Percentiles rank a stretch among this genome's conserved stretches.
Evolutionary conservation across 2,329 filamentous ascomycete genomes (phyloP).

Genomic region (Arthrobotrys entomopaga): DNA sequence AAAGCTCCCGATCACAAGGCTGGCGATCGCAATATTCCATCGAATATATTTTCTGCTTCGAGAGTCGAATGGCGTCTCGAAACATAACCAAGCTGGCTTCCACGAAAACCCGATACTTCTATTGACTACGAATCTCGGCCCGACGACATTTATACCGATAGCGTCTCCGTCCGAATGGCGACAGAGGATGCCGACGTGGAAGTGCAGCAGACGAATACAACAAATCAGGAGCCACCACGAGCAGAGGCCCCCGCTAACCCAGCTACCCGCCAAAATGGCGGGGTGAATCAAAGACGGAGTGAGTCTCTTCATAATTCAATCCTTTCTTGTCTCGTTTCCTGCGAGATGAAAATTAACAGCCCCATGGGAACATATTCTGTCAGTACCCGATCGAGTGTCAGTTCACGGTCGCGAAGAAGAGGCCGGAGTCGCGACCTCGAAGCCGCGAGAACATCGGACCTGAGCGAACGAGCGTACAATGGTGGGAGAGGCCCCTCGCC

Average conservation of each 20-base stretch:
- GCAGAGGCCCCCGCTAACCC: conserved; percentile 22
- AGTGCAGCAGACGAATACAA: conserved; percentile 29
- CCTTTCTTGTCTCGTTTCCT: conserved; percentile 1
- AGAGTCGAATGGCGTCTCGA: background rate
- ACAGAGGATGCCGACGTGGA: conserved; percentile 34
- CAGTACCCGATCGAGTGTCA: conserved; percentile 27
- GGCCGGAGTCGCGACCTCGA: conserved; percentile 46
- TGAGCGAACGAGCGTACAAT: conserved; percentile 16
- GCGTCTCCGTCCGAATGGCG: conserved; percentile 24
- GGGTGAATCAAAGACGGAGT: conserved; percentile 17
- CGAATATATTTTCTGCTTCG: conserved; percentile 1
- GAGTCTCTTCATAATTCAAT: conserved; percentile 15
- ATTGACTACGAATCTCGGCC: background rate
- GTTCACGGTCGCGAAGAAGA: conserved; percentile 33
- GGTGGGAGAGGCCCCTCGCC: conserved; percentile 8
- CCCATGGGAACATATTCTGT: conserved; percentile 49
- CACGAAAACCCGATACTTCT: background rate
- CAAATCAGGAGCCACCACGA: conserved; percentile 40
- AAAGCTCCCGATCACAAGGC: conserved; percentile 18
- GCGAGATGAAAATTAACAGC: conserved; percentile 40
- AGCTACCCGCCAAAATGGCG: conserved; percentile 17
- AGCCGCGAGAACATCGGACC: conserved; percentile 26
- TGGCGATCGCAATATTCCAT: background rate
- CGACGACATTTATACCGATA: background rate
- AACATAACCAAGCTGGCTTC: background rate